A percentile compares a stretch with the other conserved stretches of the same genome.
These are phyloP conservation scores for Xylariaceae sp. DNA, from an alignment of 2,329 filamentous ascomycete genomes.

Conservation along the genomic window DNA sequence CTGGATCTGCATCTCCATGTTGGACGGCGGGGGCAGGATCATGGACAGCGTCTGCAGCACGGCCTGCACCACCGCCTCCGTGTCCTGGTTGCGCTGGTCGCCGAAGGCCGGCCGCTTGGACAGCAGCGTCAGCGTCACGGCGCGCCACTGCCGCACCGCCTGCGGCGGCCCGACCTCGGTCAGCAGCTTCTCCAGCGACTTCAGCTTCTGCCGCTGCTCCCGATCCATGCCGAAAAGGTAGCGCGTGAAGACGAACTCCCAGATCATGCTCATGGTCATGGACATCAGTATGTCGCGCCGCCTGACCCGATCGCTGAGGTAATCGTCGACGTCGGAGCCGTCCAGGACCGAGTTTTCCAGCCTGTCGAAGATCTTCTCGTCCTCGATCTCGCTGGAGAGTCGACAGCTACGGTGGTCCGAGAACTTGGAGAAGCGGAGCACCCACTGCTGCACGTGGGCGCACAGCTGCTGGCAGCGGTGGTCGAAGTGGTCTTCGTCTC, in stretches of 20 bases:
- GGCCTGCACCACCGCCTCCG: constrained; percentile 89
- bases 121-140: constrained; percentile 85
- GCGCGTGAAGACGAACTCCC: constrained; percentile 96
- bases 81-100: constrained; percentile 78
- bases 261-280: constrained; percentile 98
- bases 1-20: constrained; percentile 73
- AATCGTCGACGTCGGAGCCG: constrained; percentile 83
- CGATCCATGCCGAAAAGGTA: constrained; percentile 98
- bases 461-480: constrained; percentile 89
- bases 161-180: constrained; percentile 77
- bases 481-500: constrained; percentile 93
- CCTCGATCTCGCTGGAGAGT: constrained; percentile 72
- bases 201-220: constrained; percentile 95
- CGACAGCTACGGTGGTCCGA: constrained; percentile 87
- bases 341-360: constrained; percentile 93
- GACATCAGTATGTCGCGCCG: constrained; percentile 97
- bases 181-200: constrained; percentile 86
- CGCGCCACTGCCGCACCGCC: constrained; percentile 96
- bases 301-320: constrained; percentile 79
- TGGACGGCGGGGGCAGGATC: constrained; percentile 77
- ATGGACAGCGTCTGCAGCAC: constrained; percentile 77
- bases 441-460: constrained; percentile 95
- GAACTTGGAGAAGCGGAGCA: constrained; percentile 94
- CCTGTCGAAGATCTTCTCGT: constrained; percentile 88
- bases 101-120: constrained; percentile 73